Evolutionary conservation across 225 moss, liverwort and hornwort genomes (phyloP).

Genomic region (Physcomitrellopsis africana): DNA sequence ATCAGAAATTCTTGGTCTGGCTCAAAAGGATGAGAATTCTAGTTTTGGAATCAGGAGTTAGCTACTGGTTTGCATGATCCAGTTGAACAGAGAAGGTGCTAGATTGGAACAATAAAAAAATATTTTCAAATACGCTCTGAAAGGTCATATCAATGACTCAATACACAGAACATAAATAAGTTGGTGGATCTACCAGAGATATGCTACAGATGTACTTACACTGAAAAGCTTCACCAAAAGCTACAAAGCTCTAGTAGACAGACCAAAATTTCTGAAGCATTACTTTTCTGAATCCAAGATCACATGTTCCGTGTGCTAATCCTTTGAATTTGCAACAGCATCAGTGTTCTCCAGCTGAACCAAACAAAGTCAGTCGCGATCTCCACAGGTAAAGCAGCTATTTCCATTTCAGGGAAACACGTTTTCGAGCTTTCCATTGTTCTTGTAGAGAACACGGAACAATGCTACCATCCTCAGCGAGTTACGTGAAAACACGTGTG

Average conservation of each 20-base stretch:
- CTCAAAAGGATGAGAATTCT: too few species aligned
- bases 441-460: not conserved
- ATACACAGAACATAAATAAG: not conserved
- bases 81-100: not conserved
- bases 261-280: not conserved
- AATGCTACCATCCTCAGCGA: not conserved
- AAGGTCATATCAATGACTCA: not conserved
- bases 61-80: not conserved
- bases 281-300: not conserved
- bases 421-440: not conserved
- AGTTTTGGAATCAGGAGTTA: not conserved
- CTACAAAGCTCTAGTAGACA: not conserved
- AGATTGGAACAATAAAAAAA: not conserved
- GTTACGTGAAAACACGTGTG: not conserved
- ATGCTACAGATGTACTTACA: conserved; percentile 1
- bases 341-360: not conserved
- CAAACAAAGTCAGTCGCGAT: not conserved
- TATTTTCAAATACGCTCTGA: not conserved
- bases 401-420: not conserved
- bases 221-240: not conserved
- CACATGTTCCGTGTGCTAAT: not conserved
- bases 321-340: not conserved
- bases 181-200: not conserved
- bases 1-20: too few species aligned
- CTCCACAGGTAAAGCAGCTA: not conserved